Evolutionary conservation across 192 early-diverging fungal species (phyloP), one percentile per base, ranked within the genome.

Genomic region (Podila minutissima): DNA sequence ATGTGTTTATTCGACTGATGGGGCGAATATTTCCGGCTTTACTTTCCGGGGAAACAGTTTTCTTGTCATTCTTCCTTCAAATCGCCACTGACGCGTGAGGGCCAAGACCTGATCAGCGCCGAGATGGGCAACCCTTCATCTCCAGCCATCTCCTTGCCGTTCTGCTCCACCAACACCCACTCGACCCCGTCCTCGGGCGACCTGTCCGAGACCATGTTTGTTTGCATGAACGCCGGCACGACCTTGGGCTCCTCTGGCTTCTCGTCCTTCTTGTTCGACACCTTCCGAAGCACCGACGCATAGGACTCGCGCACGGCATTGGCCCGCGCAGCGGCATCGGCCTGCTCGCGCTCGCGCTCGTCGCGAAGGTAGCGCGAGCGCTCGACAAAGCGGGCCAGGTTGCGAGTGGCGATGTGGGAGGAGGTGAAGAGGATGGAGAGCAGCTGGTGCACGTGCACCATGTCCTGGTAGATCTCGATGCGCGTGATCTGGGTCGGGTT

Each of bases 391-490:
- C 70, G 76, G 5, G 76, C 69, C 19, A 79, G 38, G 24, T 72
- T 79, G 17, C 8, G 67, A 60, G 32, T 24, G 3, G 66, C 76
- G 7, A 67, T 31, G 22, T 9, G 29, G 1, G 65, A 59, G 0
- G 58, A 24, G 11, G 59, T 20, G 41, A 79, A 70, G 15, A 46
- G 41, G 15, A 72, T 22, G 4, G 65, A 49, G 5, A 72, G 57
- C 24, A 68, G 37, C n/a, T 79, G 76, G 29, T 79, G 76, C 22
- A 79, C 76, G 41, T 79, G 76, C 20, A 64, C 41, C 70, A 72
- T 72, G 33, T 68, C 57, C 60, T 59, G 46, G 57, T 79, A 79
- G 19, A 50, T 41, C 46, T 79, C 70, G 53, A 79, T 67, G 13
- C 70, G 31, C 11, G 61, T 48, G n/a, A 79, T n/a, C 49, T 58